Evolutionary conservation across 768 basidiomycete species (phyloP), one percentile per base, ranked within the genome.

Genomic region (Clitopilus passeckerianus): DNA sequence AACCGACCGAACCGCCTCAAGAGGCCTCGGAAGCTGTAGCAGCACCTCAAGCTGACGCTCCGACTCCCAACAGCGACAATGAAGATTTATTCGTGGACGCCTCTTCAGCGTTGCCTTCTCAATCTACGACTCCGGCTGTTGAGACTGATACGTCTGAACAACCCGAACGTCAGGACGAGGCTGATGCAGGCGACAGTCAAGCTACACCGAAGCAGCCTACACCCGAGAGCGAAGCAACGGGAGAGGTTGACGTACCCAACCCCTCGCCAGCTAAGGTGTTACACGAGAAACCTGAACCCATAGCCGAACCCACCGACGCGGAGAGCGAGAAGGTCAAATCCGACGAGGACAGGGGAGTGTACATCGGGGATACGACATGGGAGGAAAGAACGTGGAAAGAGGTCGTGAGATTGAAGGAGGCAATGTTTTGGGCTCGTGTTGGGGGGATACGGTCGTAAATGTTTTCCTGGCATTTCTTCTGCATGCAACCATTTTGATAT

Each of bases 351-450:
- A 64, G 64, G 8, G 76, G 76, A 15, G 72, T 74, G 27, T 90
- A 82, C 60, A 77, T 90, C 24, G 82, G 85, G 14, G 83, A 89
- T 52, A 73, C 79, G 27, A 90, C 87, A 4, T 93, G 93, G 92
- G 92, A 93, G 70, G 92, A 93, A 68, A 79, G 86, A 55, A 86
- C 89, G 18, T 94, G 91, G 91, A 88, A 86, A 66, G 89, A 92
- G 72, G 69, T 95, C 18, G 78, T 85, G 16, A 78, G 78, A 46
- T 69, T 95, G 63, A 82, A 85, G 60, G 90, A 93, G 70, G 87
- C 90, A 44, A 89, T 94, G 90, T 94, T 90, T 69, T 93, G 86
- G 88, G 89, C 91, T 20, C 75, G 93, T 57, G 72, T 92, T 53
- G 92, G 92, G 0, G 85, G 80, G 0, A 56, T 74, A 22, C 66